Conservation (phyloP, 2,329 filamentous ascomycete species). For the Cladosporium oxysporum region DNA sequence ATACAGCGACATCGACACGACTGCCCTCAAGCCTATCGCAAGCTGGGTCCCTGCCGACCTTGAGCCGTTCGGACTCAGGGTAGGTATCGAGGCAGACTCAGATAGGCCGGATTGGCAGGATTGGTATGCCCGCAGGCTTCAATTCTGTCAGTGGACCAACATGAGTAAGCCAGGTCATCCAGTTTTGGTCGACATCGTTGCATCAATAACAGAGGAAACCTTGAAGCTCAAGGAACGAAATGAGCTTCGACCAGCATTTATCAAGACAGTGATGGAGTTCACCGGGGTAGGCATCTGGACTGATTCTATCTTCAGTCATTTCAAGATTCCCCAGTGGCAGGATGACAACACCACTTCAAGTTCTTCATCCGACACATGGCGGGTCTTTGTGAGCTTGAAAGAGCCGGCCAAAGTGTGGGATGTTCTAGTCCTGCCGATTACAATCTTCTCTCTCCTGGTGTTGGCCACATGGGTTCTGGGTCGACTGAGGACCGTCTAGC, state of each 20-base stretch:
- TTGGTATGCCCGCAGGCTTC: slow-evolving; percentile 94
- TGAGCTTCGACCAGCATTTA: slow-evolving; percentile 54
- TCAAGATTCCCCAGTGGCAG: slow-evolving; percentile 73
- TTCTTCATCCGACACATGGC: slow-evolving; percentile 74
- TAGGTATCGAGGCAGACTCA: slow-evolving; percentile 95
- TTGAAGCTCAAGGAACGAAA: slow-evolving; percentile 68
- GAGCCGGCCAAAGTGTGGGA: slow-evolving; percentile 80
- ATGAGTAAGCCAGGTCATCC: slow-evolving; percentile 94
- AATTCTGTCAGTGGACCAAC: slow-evolving; percentile 99
- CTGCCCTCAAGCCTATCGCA: slow-evolving; percentile 75
- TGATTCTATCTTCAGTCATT: slow-evolving; percentile 80
- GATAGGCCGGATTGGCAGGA: slow-evolving; percentile 88
- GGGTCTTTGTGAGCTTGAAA: slow-evolving; percentile 81
- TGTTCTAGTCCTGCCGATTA: slow-evolving; percentile 85
- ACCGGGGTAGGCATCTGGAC: slow-evolving; percentile 92
- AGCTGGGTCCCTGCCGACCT: slow-evolving; percentile 85
- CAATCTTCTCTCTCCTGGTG: slow-evolving; percentile 90
- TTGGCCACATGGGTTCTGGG: slow-evolving; percentile 83
- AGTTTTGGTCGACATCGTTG: slow-evolving; percentile 81
- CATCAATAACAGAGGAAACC: slow-evolving; percentile 70
- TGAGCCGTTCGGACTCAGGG: slow-evolving; percentile 76
- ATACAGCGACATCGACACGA: slow-evolving; percentile 61
- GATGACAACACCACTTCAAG: slow-evolving; percentile 58
- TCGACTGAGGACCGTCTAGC: slow-evolving; percentile 87
- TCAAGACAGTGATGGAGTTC: slow-evolving; percentile 78